phyloP scores from a whole-genome alignment of 1,284 basidiomycete species.

The Amylostereum areolatum region DNA sequence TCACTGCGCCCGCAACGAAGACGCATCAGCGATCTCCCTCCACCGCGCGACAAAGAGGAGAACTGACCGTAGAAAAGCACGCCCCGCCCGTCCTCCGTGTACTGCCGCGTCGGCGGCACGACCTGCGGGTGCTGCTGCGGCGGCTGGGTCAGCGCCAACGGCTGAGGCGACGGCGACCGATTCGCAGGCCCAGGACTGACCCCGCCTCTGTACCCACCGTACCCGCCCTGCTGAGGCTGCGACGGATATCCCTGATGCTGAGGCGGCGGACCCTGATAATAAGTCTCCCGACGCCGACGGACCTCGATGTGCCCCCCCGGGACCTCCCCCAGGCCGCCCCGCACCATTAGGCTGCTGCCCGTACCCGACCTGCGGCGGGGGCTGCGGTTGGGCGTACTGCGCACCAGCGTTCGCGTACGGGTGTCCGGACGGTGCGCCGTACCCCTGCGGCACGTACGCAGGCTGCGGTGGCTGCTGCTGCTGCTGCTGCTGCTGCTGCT shows the following conservation, averaged over 20 bases:
- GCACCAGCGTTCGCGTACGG: conserved; percentile 14
- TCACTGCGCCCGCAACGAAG: conserved; percentile 60
- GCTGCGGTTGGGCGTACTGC: neutral
- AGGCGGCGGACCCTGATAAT: conserved; percentile 16
- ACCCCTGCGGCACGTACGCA: conserved; percentile 4
- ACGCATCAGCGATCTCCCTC: too few species aligned
- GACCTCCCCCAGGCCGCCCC: neutral
- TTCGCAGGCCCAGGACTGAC: conserved; percentile 18
- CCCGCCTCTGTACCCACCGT: conserved; percentile 12
- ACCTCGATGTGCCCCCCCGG: conserved; percentile 8
- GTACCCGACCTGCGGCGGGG: neutral
- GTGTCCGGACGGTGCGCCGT: conserved; percentile 9
- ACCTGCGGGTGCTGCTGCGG: conserved; percentile 15
- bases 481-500: conserved; percentile 18
- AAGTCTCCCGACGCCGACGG: too few species aligned
- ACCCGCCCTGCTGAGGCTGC: conserved; percentile 12
- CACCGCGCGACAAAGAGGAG: conserved; percentile 11
- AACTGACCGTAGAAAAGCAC: conserved; percentile 78
- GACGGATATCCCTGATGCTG: conserved; percentile 13
- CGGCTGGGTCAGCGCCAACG: conserved; percentile 16
- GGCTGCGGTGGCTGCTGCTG: conserved; percentile 17
- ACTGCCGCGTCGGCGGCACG: conserved; percentile 55
- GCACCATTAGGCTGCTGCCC: neutral
- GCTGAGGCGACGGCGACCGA: conserved; percentile 33
- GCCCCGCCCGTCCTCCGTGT: conserved; percentile 71